Evolutionary conservation across 176 grass and related monocot species (phyloP), one percentile per base, ranked within the genome.

Genomic region (Poa annua): DNA sequence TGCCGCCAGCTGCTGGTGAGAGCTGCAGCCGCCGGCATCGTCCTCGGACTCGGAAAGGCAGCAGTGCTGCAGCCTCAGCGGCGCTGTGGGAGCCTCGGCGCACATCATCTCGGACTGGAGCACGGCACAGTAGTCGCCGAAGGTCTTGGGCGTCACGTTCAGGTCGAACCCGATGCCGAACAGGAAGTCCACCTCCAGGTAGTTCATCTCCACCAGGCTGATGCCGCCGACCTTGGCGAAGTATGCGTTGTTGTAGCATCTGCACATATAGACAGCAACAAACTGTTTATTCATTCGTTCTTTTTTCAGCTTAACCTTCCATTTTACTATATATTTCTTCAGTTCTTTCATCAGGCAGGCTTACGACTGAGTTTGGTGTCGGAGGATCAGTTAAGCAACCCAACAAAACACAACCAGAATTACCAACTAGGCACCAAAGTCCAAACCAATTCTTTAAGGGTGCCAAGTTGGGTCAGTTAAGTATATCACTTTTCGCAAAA

Each of bases 221-320:
- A 93, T 88, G 56, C 88, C 85, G 7, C 88, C 91, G 47, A 90
- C 82, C 78, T 75, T 91, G 65, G 92, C 92, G 75, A 91, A 89
- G 71, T 74, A 81, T 0, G 80, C 79, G 80, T 94, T 94, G 83
- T 87, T 81, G 81, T 89, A 89, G 81, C 73, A 78, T 84, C 89
- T 91, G 79, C 62, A 56, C 26, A 19, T 39, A 39, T 5, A 73
- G 9, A 81, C 68, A 48, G 13, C 41, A 45, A 45, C 52, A 21
- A 54, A 42, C 41, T 53, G 5, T 36, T 57, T 19, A 55, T 42
- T 60, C 61, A 66, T 3, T 52, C 36, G 0, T 7, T 55, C 19
- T 9, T 25, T 39, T 17, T 14, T 70, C 54, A 38, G 17, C 77
- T 34, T 33, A 65, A 57, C 22, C 9, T 41, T 29, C 16, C 33